Percentiles rank a stretch among this genome's conserved stretches.
Evolutionary conservation across 2,329 filamentous ascomycete species (phyloP).

Genomic region (Stemphylium vesicarium): DNA sequence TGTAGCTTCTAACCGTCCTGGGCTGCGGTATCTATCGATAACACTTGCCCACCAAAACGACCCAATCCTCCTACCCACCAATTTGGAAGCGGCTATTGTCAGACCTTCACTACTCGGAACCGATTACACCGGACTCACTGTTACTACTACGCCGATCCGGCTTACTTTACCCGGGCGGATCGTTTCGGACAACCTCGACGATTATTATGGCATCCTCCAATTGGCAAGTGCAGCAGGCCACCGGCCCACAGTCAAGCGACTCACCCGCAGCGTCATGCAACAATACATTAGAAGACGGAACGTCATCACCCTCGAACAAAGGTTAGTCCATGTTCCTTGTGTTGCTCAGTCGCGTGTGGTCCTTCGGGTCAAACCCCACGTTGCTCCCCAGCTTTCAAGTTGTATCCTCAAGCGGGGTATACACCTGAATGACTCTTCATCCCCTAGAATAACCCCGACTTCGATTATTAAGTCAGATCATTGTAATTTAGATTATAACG

Average conservation of each 20-base stretch:
- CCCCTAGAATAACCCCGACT: neutral
- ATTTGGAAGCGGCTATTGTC: conserved; percentile 22
- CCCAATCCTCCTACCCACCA: conserved; percentile 17
- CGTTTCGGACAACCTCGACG: conserved; percentile 1
- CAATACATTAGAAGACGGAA: conserved; percentile 29
- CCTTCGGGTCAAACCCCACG: too few relatives aligned
- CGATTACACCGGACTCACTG: neutral
- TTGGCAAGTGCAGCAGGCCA: conserved; percentile 28
- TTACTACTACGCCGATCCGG: conserved; percentile 4
- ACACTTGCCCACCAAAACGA: conserved; percentile 19
- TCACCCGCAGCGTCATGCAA: conserved; percentile 20
- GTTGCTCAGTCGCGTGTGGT: neutral
- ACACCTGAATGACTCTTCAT: neutral
- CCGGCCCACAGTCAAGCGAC: conserved; percentile 27
- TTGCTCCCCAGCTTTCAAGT: neutral
- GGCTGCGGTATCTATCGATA: conserved; percentile 15
- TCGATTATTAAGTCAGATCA: neutral
- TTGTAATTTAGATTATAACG: neutral
- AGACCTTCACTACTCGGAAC: conserved; percentile 9
- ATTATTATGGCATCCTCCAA: conserved; percentile 37
- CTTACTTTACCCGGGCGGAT: conserved; percentile 9
- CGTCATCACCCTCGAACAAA: conserved; percentile 43
- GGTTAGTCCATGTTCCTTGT: conserved; percentile 30
- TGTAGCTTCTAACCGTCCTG: conserved; percentile 12
- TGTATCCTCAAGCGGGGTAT: neutral